Base-by-base conservation (phyloP, 106 monocot genomes). In the Apostasia ramifera region DNA sequence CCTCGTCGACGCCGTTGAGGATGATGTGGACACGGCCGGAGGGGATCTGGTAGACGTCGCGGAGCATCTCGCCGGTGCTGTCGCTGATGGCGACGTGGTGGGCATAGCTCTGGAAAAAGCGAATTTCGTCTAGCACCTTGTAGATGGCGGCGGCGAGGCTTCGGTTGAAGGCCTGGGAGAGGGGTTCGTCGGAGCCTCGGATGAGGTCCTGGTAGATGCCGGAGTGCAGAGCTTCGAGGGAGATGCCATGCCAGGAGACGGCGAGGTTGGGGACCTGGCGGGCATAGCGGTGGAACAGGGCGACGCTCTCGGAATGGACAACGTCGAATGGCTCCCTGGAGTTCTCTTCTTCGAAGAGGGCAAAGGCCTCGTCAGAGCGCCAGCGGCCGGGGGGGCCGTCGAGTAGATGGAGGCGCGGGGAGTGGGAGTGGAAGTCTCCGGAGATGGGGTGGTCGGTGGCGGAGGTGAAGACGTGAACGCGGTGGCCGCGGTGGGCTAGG, bases 11-110 rank as follows among this genome's bases (percentile, higher is more conserved):
- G 50, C 98, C 98, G 77, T 93, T 99, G 44, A 93, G 87, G n/a
- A 99, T 88, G 57, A 99, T 90, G 71, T 99, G 98, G 1, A 93
- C 93, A 8, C 98, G 79, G 41, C 59, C 66, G 52, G 40, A 7
- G 0, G 92, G 93, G 70, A 99, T 83, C 59, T 99, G 98, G 71
- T 99, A 99, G 57, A 90, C 85, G 70, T 99, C 98, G 38, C 93
- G 76, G 53, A 99, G 85, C 79, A 93, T 90, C 67, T 99, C 98
- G 3, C 93, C 98, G 39, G 71, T 78, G 56, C 79, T 75, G 75
- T 99, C 88, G 72, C 93, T 99, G 69, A 90, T 90, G 61, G 93
- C 93, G 5, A 93, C 82, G 66, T 99, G 98, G 76, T 93, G 98
- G 26, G 85, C 80, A 80, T 99, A 99, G 75, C 71, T 81, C 11